phyloP scores from a whole-genome alignment of 495 filamentous ascomycete genomes.

The Talaromyces ruber region DNA sequence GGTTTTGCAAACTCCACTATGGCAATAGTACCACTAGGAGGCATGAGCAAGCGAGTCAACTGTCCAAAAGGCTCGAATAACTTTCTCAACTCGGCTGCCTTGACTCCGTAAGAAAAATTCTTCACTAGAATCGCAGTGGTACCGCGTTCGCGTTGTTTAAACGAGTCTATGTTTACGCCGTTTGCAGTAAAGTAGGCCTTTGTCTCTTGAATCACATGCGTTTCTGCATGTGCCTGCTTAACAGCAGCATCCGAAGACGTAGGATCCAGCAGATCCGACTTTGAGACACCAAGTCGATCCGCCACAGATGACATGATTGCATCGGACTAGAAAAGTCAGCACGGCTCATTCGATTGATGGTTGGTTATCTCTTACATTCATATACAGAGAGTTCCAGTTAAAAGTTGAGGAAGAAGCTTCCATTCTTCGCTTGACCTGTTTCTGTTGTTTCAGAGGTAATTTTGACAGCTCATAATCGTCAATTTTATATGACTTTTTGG shows the following conservation, averaged over 20 bases:
- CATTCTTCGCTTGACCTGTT: conserved; percentile 72
- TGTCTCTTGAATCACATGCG: conserved; percentile 90
- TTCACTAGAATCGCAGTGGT: conserved; percentile 88
- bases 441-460: conserved; percentile 89
- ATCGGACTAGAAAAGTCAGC: conserved; percentile 51
- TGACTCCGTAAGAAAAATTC: conserved; percentile 83
- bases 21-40: conserved; percentile 83
- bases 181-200: conserved; percentile 81
- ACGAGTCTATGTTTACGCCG: conserved; percentile 84
- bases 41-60: conserved; percentile 74
- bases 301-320: conserved; percentile 89
- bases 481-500: conserved; percentile 70
- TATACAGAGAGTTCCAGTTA: conserved; percentile 96
- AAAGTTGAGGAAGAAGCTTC: conserved; percentile 69
- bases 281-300: conserved; percentile 75
- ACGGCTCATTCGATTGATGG: neutral
- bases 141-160: conserved; percentile 72
- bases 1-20: conserved; percentile 79
- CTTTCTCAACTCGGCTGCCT: conserved; percentile 41
- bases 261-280: conserved; percentile 85
- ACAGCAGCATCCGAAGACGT: conserved; percentile 89
- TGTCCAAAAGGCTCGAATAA: conserved; percentile 51
- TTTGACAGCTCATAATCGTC: conserved; percentile 84
- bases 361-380: conserved; percentile 59
- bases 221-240: conserved; percentile 95